phyloP scores from a whole-genome alignment of 805 yeast species.

The Candida patagonica region DNA sequence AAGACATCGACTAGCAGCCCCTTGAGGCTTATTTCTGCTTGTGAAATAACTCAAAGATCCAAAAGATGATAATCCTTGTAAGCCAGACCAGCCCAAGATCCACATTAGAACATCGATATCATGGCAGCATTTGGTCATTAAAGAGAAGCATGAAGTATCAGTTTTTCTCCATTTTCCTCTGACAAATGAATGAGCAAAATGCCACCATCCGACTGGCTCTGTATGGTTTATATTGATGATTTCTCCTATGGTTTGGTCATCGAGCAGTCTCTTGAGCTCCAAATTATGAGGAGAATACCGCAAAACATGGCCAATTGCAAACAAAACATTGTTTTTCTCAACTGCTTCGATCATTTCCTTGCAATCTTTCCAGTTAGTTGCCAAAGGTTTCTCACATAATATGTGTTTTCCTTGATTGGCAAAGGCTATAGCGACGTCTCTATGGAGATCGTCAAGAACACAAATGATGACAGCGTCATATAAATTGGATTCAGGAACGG shows the following conservation, averaged over 20 bases:
- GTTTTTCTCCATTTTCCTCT: constrained; percentile 21
- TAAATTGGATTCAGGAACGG: constrained; percentile 11
- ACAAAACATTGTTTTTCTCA: constrained; percentile 16
- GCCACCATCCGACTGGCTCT: constrained; percentile 22
- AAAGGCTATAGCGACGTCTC: constrained; percentile 21
- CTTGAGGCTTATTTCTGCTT: constrained; percentile 16
- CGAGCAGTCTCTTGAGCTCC: constrained; percentile 16
- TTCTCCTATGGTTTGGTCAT: constrained; percentile 17
- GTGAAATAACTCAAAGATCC: constrained; percentile 17
- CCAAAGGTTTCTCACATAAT: constrained; percentile 22
- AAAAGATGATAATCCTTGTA: constrained; percentile 16
- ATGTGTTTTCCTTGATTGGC: constrained; percentile 19
- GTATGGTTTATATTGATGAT: constrained; percentile 21
- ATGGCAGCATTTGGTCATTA: constrained; percentile 23
- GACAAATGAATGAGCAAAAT: constrained; percentile 22
- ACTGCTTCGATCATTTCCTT: constrained; percentile 17
- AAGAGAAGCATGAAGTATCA: constrained; percentile 17
- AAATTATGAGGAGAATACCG: constrained; percentile 21
- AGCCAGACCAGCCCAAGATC: constrained; percentile 17
- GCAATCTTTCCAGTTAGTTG: constrained; percentile 18
- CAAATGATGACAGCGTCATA: constrained; percentile 19
- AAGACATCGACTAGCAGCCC: constrained; percentile 15
- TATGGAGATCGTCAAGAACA: constrained; percentile 19
- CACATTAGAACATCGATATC: constrained; percentile 21
- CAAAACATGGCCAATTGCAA: constrained; percentile 22